Conservation (phyloP, 805 yeast species). For the Saturnispora hagleri region DNA sequence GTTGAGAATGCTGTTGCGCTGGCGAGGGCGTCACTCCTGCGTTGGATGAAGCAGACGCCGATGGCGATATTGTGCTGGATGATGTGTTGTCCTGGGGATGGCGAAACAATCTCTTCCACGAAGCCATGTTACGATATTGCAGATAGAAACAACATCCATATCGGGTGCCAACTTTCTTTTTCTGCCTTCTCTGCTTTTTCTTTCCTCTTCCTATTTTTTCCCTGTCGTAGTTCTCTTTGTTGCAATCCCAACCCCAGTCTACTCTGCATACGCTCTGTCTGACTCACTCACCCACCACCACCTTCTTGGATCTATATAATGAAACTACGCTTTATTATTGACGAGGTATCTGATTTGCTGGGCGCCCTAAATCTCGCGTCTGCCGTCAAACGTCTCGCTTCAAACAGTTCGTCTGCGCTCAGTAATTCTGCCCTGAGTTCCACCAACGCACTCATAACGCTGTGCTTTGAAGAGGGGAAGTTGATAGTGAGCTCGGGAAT, state of each 20-base stretch:
- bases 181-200: neutral
- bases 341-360: neutral
- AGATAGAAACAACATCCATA: neutral
- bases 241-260: neutral
- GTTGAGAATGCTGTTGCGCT: neutral
- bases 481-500: neutral
- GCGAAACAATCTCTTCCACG: slow-evolving; percentile 7
- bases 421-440: neutral
- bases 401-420: neutral
- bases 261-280: neutral
- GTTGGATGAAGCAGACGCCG: neutral
- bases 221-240: neutral
- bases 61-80: neutral
- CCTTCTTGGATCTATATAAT: neutral
- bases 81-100: slow-evolving; percentile 7
- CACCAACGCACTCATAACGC: neutral
- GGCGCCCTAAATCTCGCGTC: neutral
- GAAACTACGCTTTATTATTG: neutral
- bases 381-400: neutral
- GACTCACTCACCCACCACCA: neutral
- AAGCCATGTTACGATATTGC: neutral
- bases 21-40: neutral
- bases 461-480: neutral
- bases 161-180: neutral
- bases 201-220: neutral